Base-by-base conservation (phyloP, 257 asterid species). In the Primulina tabacum region DNA sequence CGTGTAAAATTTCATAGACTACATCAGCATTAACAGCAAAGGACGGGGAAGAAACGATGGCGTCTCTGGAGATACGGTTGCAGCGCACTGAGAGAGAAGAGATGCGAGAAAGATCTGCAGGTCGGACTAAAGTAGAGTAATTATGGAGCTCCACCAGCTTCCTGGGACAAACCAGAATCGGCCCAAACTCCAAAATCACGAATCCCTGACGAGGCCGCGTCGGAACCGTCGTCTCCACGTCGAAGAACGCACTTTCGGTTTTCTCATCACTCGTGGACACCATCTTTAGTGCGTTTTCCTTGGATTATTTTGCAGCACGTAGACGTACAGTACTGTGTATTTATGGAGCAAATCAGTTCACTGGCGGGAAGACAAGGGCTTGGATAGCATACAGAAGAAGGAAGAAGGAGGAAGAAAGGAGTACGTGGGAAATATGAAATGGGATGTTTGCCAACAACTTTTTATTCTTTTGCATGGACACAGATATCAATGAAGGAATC, bases 171-270 rank as follows among this genome's bases (percentile, higher is more conserved):
- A 94, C 99, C 63, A 91, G 76, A 67, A 94, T 89, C 62, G 90
- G 86, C 64, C 99, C 99, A 67, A 94, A 94, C 81, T 94, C 99
- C 69, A 94, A 24, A 26, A 94, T 81, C 5, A 90, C 88, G 53
- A 62, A 83, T 1, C 97, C 90, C 68, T 82, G 95, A 0, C 99
- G 96, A 9, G 79, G 47, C 21, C 96, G 89, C 53, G 85, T 80
- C 21, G 97, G 99, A 8, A 88, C 86, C 28, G 90, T 91, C 60
- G 99, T 94, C 77, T 94, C 99, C 75, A 94, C 73, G 60, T 94
- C 99, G 82, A 91, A 91, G 85, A 94, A 94, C 3, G 88, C 97
- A 14, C 91, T 92, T 78, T 91, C 97, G 16, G 92, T 78, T 72
- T 84, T 80, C 55, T 89, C 95, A 6, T 59, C 80, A 16, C 29